phyloP scores from a whole-genome alignment of 345 rosid genomes.

The Rhodomyrtus tomentosa region DNA sequence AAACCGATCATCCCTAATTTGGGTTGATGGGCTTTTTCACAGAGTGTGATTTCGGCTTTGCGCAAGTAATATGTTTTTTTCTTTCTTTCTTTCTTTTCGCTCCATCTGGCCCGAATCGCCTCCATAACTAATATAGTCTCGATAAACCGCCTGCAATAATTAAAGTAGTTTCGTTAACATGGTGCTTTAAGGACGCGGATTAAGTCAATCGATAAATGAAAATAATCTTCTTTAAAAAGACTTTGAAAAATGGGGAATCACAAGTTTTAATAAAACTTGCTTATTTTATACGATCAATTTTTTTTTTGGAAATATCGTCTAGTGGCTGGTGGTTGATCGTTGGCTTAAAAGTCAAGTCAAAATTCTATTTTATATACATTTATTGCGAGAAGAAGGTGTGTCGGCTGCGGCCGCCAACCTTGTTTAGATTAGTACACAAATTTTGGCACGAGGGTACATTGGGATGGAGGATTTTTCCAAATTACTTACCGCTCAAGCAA shows the following conservation, averaged over 20 bases:
- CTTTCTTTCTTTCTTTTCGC: no score
- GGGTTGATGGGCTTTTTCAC: background rate
- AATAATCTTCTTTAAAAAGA: background rate
- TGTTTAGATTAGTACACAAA: background rate
- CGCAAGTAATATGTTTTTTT: background rate
- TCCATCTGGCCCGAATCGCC: no score
- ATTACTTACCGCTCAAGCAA: background rate
- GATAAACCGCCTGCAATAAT: background rate
- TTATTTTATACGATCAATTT: no score
- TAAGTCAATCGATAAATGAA: background rate
- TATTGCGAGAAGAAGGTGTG: background rate
- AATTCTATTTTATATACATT: background rate
- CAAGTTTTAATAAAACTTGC: background rate
- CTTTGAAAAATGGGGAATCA: background rate
- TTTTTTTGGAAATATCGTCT: no score
- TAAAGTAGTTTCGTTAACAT: background rate
- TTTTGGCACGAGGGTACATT: background rate
- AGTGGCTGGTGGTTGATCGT: background rate
- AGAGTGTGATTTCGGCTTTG: background rate
- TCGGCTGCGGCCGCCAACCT: background rate
- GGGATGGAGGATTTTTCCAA: background rate
- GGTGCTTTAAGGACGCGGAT: background rate
- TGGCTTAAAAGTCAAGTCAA: background rate
- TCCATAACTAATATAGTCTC: no score
- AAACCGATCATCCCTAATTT: no score